Base-by-base conservation (phyloP, 225 moss, liverwort and hornwort genomes). In the Rhytidiadelphus loreus region DNA sequence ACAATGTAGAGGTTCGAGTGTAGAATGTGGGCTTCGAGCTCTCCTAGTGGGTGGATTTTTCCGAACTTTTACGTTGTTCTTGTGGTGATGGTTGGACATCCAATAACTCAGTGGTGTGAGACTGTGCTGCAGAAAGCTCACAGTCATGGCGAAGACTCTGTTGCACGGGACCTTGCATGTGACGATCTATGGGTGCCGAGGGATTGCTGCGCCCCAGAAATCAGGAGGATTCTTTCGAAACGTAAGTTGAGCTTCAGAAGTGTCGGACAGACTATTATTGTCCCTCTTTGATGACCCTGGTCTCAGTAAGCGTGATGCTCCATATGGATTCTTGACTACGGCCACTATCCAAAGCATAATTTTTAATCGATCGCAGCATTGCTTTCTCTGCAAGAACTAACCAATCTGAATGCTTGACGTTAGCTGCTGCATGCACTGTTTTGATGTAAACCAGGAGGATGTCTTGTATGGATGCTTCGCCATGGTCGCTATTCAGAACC, bases 101-200 rank as follows among this genome's bases (percentile, higher is more conserved):
- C 61, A 61, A 20, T 89, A 64, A 89, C 25, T 53, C 68, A 44
- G 30, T 82, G 39, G 24, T 43, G 50, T 85, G 77, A 44, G 55
- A 75, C 37, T 88, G 50, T 74, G 83, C 20, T 44, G 81, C 85
- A 91, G 90, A 50, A 88, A 68, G 43, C 80, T 56, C 44, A 39
- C n/a, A 85, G 80, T 63, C 69, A 97, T 97, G 97, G 96, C 95
- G 88, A 92, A 92, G 89, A 91, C 89, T 82, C 93, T 97, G 70
- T 60, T 97, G 75, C 97, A 97, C 87, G 97, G 97, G 50, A 94
- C 94, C 69, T 83, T 97, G 85, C 90, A 93, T 77, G 96, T 94
- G 81, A 92, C 93, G 41, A 94, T 97, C 66, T 94, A 76, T 95
- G 95, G 97, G 96, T 96, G 61, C 77, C 78, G 91, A 84, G 17